Evolutionary conservation across 371 early-diverging fungal species (phyloP).

Genomic region (Umbelopsis sp.): DNA sequence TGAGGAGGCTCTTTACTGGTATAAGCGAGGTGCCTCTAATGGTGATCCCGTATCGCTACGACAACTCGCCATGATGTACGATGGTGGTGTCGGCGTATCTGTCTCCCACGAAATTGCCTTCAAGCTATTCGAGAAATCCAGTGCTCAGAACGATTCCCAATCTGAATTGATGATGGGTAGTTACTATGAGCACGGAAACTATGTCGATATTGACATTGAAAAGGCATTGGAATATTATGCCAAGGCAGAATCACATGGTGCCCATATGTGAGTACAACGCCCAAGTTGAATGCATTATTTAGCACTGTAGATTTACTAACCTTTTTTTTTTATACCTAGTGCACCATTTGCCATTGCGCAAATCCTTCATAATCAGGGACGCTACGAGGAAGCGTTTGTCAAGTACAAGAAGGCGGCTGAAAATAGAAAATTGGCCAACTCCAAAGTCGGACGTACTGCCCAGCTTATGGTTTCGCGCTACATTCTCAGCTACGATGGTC

Average conservation of each 20-base stretch:
- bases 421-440: constrained; percentile 34
- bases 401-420: constrained; percentile 38
- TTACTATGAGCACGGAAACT: constrained; percentile 57
- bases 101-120: constrained; percentile 76
- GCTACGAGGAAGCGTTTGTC: constrained; percentile 40
- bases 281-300: neutral
- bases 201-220: constrained; percentile 54
- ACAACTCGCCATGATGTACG: constrained; percentile 86
- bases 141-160: constrained; percentile 75
- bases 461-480: constrained; percentile 47
- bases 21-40: constrained; percentile 46
- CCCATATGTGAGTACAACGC: constrained; percentile 35
- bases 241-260: constrained; percentile 40
- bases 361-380: constrained; percentile 37
- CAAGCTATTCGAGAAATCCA: constrained; percentile 76
- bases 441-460: constrained; percentile 32
- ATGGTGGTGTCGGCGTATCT: constrained; percentile 65
- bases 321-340: constrained; percentile 23
- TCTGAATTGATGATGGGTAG: constrained; percentile 75
- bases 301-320: neutral
- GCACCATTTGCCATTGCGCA: constrained; percentile 52
- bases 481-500: constrained; percentile 42
- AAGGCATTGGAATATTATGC: constrained; percentile 55
- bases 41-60: constrained; percentile 67
- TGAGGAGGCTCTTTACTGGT: constrained; percentile 46